A percentile compares a stretch with the other conserved stretches of the same genome.
Conservation (phyloP, 2,329 filamentous ascomycete species). For the Hypoxylon rubiginosum region DNA sequence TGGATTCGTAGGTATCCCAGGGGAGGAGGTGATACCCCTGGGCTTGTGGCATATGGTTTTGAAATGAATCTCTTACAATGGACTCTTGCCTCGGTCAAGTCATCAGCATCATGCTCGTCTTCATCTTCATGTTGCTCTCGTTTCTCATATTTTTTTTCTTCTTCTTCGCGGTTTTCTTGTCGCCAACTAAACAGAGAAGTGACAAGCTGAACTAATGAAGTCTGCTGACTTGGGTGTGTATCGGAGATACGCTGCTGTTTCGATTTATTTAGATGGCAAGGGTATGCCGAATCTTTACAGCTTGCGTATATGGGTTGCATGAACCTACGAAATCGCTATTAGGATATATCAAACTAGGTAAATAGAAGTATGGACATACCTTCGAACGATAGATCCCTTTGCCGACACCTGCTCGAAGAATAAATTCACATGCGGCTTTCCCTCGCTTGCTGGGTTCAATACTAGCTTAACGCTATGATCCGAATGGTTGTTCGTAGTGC, state of each 20-base stretch:
- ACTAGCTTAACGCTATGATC: conserved; percentile 5
- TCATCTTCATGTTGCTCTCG: neutral
- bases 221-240: too few species aligned
- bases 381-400: neutral
- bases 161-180: too few species aligned
- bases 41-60: neutral
- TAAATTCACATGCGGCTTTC: conserved; percentile 1
- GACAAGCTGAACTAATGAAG: neutral
- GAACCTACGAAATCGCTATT: neutral
- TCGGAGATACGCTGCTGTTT: too few species aligned
- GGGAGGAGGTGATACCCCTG: neutral
- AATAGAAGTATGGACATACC: neutral
- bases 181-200: too few species aligned
- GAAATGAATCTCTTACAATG: neutral
- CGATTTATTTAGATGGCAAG: neutral
- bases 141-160: neutral
- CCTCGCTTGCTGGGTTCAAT: conserved; percentile 3
- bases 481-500: neutral
- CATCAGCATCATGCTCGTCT: neutral
- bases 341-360: neutral
- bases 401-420: conserved; percentile 1
- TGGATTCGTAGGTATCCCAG: conserved; percentile 9
- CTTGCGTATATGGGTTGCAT: conserved; percentile 3
- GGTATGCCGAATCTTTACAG: conserved; percentile 2
- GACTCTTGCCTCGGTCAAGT: neutral